Conservation (phyloP, 768 basidiomycete species). For the Kwoniella mangroviensis region DNA sequence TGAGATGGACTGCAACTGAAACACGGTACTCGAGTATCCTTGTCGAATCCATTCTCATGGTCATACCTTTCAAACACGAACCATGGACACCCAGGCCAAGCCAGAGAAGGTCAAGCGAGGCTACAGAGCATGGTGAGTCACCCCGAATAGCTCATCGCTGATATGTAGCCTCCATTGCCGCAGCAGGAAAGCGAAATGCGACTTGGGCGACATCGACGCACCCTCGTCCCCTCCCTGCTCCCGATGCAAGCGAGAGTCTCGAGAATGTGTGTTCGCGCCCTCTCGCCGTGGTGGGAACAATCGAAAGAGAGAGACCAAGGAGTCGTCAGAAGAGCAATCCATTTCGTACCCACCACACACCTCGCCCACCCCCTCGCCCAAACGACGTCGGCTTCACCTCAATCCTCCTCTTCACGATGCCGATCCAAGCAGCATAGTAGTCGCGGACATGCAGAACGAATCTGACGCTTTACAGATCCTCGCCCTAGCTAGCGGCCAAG, state of each 20-base stretch:
- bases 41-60: too few species aligned
- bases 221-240: conserved; percentile 52
- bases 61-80: neutral
- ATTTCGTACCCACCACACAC: conserved; percentile 1
- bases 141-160: neutral
- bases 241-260: conserved; percentile 50
- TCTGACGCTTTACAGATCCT: conserved; percentile 55
- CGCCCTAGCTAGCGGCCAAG: conserved; percentile 46
- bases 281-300: conserved; percentile 52
- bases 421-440: conserved; percentile 53
- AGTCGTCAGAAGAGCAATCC: conserved; percentile 12
- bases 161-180: conserved; percentile 45
- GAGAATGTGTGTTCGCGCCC: conserved; percentile 53
- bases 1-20: too few species aligned
- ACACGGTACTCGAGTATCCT: too few species aligned
- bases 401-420: conserved; percentile 45
- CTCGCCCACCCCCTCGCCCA: conserved; percentile 36
- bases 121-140: conserved; percentile 47
- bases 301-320: conserved; percentile 25
- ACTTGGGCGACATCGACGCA: conserved; percentile 54
- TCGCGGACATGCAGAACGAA: conserved; percentile 57
- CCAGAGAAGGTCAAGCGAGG: conserved; percentile 38
- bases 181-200: conserved; percentile 54
- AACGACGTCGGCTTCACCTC: conserved; percentile 45
- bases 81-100: neutral